Percentiles rank a stretch among this genome's conserved stretches.
Conservation (phyloP, 1,284 basidiomycete genomes). For the Earliella scabrosa region DNA sequence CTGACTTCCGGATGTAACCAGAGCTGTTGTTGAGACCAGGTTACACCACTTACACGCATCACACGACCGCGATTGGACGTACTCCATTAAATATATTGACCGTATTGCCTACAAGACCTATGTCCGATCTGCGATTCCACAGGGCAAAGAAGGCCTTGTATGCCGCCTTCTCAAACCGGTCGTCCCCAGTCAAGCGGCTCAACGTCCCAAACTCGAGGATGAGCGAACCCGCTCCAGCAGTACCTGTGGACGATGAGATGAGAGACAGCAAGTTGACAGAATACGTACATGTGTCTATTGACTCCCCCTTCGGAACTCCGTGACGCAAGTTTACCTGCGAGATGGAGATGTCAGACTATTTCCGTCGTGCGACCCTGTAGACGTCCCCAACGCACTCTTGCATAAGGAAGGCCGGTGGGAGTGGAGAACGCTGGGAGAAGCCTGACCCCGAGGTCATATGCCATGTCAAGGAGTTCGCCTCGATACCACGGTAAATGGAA, state of each 20-base stretch:
- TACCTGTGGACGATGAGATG: constrained; percentile 51
- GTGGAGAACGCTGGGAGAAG: constrained; percentile 89
- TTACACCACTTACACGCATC: constrained; percentile 10
- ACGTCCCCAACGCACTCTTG: constrained; percentile 68
- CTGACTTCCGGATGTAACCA: constrained; percentile 79
- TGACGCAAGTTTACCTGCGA: constrained; percentile 80
- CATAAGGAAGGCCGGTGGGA: constrained; percentile 87
- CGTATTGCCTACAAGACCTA: constrained; percentile 87
- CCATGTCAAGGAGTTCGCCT: constrained; percentile 77
- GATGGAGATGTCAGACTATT: no score
- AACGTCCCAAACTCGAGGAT: constrained; percentile 93
- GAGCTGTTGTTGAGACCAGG: constrained; percentile 39
- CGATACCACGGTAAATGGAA: constrained; percentile 81
- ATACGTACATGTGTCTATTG: constrained; percentile 76
- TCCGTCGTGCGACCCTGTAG: no score
- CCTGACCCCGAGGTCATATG: constrained; percentile 83
- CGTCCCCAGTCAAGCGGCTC: constrained; percentile 86
- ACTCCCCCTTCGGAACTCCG: constrained; percentile 70
- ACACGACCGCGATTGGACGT: constrained; percentile 34
- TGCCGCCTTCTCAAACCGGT: constrained; percentile 84
- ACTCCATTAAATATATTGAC: constrained; percentile 83
- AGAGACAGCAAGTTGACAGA: background rate
- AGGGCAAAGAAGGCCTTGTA: constrained; percentile 88
- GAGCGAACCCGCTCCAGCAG: constrained; percentile 90
- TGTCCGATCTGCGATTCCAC: constrained; percentile 86